phyloP scores from a whole-genome alignment of 2,329 filamentous ascomycete genomes.

The Fusarium piperis region DNA sequence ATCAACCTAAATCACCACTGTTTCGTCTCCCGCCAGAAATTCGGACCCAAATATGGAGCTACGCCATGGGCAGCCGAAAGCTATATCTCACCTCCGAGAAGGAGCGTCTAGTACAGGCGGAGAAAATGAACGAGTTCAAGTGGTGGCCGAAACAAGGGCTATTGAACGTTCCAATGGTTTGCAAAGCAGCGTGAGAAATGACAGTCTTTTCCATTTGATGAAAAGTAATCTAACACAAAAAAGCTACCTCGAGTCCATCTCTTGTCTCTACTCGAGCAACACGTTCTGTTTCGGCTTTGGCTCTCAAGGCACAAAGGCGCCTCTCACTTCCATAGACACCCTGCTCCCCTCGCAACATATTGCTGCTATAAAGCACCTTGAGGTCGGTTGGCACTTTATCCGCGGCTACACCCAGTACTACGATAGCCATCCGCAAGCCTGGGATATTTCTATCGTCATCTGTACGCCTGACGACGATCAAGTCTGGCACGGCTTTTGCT shows the following conservation, averaged over 20 bases:
- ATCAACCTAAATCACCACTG: neutral
- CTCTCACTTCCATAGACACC: neutral
- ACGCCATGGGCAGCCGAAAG: neutral
- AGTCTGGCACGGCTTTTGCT: neutral
- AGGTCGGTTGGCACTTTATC: conserved; percentile 6
- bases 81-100: neutral
- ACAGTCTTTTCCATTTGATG: neutral
- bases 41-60: neutral
- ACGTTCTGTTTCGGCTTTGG: neutral
- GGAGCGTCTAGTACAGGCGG: neutral
- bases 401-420: conserved; percentile 5
- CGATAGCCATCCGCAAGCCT: conserved; percentile 6
- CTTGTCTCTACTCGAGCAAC: neutral
- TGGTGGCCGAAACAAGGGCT: neutral
- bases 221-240: neutral
- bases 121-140: neutral
- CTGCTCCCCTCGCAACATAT: neutral
- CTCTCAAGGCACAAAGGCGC: neutral
- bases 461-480: neutral
- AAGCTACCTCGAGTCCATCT: neutral
- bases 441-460: neutral
- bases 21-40: neutral
- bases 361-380: neutral
- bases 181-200: neutral
- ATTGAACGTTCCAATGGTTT: neutral